Base-by-base conservation (phyloP, 169 alveolate genomes). In the Cytauxzoon felis region DNA sequence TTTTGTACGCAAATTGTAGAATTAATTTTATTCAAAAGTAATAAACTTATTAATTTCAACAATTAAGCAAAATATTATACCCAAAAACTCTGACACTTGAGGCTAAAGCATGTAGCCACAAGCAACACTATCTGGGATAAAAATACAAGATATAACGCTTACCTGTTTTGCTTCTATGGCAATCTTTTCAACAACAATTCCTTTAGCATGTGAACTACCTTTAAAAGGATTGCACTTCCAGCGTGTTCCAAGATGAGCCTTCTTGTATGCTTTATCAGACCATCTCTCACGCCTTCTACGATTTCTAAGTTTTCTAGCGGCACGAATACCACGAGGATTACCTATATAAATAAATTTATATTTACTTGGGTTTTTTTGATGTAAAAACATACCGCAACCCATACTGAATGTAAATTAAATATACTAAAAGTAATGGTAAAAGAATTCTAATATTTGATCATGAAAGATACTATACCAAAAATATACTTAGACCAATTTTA, bases 81-180 rank as follows among this genome's bases (percentile, higher is more conserved):
- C 84, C 84, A 73, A 73, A 41, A 16, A 41, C 30, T 53, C 65
- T 73, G 84, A 73, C 84, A 54, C 84, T 68, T 68, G 56, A 32
- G 30, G 54, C 18, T 59, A n/a, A 38, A 13, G n/a, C 8, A 1
- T 59, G 8, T 34, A 18, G 27, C 62, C 13, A 26, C 51, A 71
- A 61, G 86, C 65, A 76, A 76, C 86, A 76, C 80, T 80, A 67
- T 34, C 67, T 76, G 80, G 86, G 86, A 19, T 1, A 26, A n/a
- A 9, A 34, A 30, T 34, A 53, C 24, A 8, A 4, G 50, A n/a
- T 29, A 5, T 19, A 18, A 32, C 23, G 32, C 67, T 26, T 38
- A 90, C 95, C 95, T 96, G 98, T 79, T 97, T 97, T 71, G 99
- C 98, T 75, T 96, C 99, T 52, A 96, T 96, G 65, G 99, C 99